Base-by-base conservation (phyloP, 345 rosid species). In the Aquilaria malaccensis region DNA sequence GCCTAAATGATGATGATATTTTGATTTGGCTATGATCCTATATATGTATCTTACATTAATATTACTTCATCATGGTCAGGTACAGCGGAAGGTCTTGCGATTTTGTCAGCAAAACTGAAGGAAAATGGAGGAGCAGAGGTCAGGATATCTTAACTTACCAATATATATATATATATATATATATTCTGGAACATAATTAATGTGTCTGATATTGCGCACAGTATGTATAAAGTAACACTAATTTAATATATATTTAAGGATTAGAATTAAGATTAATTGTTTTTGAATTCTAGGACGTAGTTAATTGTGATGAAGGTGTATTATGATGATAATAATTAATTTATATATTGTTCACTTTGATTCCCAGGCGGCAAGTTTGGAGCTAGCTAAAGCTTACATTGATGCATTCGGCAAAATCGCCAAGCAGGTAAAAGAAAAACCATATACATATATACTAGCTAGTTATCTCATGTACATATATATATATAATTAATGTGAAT, bases 111-210 rank as follows among this genome's bases (percentile, higher is more conserved):
- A 57, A 48, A 92, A 48, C 83, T 90, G 10, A 94, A 83, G 68
- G 89, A 79, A 75, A 67, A 71, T 67, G 97, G 95, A 11, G 97
- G 99, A 68, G 67, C 77, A 15, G 97, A 94, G 88, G 99, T 94
- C 61, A 76, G 81, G 22, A 54, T 2, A 33, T 10, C 30, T 6
- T n/a, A 30, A 37, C 7, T 37, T 3, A 3, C 11, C 30, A n/a
- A 53, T 11, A 41, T 51, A 7, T 22, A 22, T 22, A 22, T 22
- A 22, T n/a, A n/a, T n/a, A n/a, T 22, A 22, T 22, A 22, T 22
- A 22, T 22, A 22, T 22, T 22, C 22, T 22, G 22, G 22, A 22
- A 22, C 22, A 22, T 22, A 22, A 22, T 22, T 22, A 22, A 22
- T 22, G 22, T 22, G 22, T 22, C 22, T 22, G 22, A 22, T 22